Percentiles rank a stretch among this genome's conserved stretches.
These are phyloP conservation scores for Blakeslea trispora DNA, from an alignment of 371 early-diverging fungal genomes.

Conservation along the genomic window DNA sequence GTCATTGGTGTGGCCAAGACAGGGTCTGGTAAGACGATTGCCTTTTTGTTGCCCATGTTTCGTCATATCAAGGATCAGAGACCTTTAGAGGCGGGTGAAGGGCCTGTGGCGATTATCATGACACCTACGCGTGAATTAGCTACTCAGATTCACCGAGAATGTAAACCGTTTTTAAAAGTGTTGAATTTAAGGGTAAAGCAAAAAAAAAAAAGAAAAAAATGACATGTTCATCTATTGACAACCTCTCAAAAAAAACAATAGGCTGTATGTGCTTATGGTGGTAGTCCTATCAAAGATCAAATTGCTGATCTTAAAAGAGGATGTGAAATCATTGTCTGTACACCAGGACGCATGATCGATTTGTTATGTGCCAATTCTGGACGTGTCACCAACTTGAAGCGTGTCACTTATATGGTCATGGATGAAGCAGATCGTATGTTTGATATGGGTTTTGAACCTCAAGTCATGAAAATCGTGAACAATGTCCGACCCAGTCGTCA, in stretches of 20 bases:
- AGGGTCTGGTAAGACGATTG: slow-evolving; percentile 98
- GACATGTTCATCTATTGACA: neutral
- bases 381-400: slow-evolving; percentile 89
- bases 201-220: too few species aligned
- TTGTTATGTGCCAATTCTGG: slow-evolving; percentile 95
- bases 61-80: slow-evolving; percentile 96
- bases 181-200: slow-evolving; percentile 63
- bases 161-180: slow-evolving; percentile 84
- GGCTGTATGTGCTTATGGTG: slow-evolving; percentile 97
- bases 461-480: slow-evolving; percentile 96
- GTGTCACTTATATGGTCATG: slow-evolving; percentile 97
- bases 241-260: slow-evolving; percentile 23
- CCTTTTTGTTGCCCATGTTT: slow-evolving; percentile 95
- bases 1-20: slow-evolving; percentile 99
- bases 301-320: slow-evolving; percentile 98
- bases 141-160: slow-evolving; percentile 95
- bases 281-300: slow-evolving; percentile 97
- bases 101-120: slow-evolving; percentile 96
- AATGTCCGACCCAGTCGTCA: slow-evolving; percentile 94
- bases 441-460: slow-evolving; percentile 99
- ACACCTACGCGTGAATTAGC: slow-evolving; percentile 99
- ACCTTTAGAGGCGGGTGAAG: slow-evolving; percentile 82
- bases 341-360: slow-evolving; percentile 99
- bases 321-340: slow-evolving; percentile 98
- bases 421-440: slow-evolving; percentile 99